These are phyloP conservation scores for Penicillium janthinellum DNA, from an alignment of 2,329 filamentous ascomycete genomes.

Conservation along the genomic window DNA sequence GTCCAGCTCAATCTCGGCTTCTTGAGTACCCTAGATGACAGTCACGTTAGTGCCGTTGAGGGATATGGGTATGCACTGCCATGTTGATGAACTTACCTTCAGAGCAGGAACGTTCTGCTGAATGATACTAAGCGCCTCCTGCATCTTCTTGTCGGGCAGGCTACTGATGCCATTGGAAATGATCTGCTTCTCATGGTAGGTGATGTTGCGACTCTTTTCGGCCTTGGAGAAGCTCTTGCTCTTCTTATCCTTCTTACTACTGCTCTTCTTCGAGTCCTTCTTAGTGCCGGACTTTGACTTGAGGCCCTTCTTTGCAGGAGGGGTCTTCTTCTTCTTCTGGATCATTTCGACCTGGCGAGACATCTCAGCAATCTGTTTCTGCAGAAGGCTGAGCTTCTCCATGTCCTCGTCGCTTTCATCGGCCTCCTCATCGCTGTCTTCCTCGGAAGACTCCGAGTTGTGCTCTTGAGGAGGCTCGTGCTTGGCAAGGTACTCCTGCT, in stretches of 20 bases:
- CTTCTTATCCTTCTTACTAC: slow-evolving; percentile 60
- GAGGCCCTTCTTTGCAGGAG: slow-evolving; percentile 52
- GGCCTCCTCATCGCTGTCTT: slow-evolving; percentile 71
- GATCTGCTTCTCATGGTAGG: slow-evolving; percentile 81
- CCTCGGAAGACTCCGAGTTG: slow-evolving; percentile 65
- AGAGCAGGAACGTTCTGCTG: slow-evolving; percentile 78
- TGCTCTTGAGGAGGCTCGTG: slow-evolving; percentile 69
- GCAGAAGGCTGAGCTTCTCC: slow-evolving; percentile 64
- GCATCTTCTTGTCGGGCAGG: slow-evolving; percentile 75
- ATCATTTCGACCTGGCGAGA: slow-evolving; percentile 64
- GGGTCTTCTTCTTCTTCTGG: slow-evolving; percentile 62
- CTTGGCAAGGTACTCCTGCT: slow-evolving; percentile 76
- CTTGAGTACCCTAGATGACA: slow-evolving; percentile 41
- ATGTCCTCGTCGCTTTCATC: slow-evolving; percentile 67
- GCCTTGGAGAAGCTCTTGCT: slow-evolving; percentile 38
- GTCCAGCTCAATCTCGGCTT: slow-evolving; percentile 52
- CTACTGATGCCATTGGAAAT: slow-evolving; percentile 84
- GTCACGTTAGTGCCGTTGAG: slow-evolving; percentile 11
- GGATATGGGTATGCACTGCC: not conserved
- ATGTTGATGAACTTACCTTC: slow-evolving; percentile 50
- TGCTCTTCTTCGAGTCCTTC: slow-evolving; percentile 48
- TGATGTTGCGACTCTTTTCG: slow-evolving; percentile 66
- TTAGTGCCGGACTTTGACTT: slow-evolving; percentile 43
- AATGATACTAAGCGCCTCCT: slow-evolving; percentile 84
- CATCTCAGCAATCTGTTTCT: slow-evolving; percentile 73